Evolutionary conservation across 2,329 filamentous ascomycete species (phyloP), one percentile per base, ranked within the genome.

Genomic region (Akanthomyces uredinophilus): DNA sequence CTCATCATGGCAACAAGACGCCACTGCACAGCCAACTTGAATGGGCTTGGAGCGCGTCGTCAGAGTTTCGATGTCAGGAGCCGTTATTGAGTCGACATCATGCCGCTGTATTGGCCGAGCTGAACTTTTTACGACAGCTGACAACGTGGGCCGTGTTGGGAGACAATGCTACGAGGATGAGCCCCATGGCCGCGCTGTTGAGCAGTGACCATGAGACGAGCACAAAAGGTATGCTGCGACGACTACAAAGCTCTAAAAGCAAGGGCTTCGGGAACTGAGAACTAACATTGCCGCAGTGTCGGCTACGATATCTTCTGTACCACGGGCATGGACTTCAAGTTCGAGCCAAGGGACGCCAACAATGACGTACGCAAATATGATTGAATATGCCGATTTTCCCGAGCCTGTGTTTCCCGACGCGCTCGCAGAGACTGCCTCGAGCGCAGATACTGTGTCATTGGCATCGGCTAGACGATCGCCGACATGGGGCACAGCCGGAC

Each of bases 31-130:
- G 60, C 5, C 66, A 67, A 0, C 46, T 72, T 1, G 65, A 62
- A 14, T 73, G 71, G 71, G 32, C 68, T 2, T 56, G 71, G 4
- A 55, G 70, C 8, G 69, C 69, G 20, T 64, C 68, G 1, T 63
- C 47, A 1, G 64, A 70, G n/a, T 73, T 73, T 51, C 66, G 61
- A 32, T 63, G 61, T 1, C 66, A 72, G 7, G 70, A 71, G 24
- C 65, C 69, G 2, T 61, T 71, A 0, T 62, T 73, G 20, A 70
- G 66, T 57, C 67, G 69, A 1, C 67, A 73, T 24, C 69, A 73
- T 59, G 66, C 67, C 8, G 63, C 70, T 5, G 71, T 73, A 0
- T 53, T 73, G 22, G 65, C 71, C 0, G 71, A 73, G 60, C 41
- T 73, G 62, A 69, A 65, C 35, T 73, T 70, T 32, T 41, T 73